Conservation (phyloP, 2,329 filamentous ascomycete genomes). For the Fusarium temperatum region DNA sequence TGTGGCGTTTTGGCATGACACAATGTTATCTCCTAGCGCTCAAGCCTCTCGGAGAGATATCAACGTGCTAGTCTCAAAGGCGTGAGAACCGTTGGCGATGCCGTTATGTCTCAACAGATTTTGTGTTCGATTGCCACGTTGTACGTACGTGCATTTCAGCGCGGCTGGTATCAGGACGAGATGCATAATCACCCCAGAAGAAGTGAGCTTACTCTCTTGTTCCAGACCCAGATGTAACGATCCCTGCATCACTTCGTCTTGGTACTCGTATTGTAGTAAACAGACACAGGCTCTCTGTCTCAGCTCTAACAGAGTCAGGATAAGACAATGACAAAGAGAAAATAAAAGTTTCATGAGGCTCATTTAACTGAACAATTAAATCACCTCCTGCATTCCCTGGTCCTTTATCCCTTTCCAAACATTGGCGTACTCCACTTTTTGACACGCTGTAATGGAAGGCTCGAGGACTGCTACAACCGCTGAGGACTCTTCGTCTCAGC, state of each 20-base stretch:
- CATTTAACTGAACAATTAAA: conserved; percentile 2
- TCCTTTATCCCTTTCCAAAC: conserved; percentile 13
- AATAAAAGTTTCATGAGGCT: not conserved
- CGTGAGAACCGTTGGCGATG: not conserved
- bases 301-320: not conserved
- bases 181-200: conserved; percentile 22
- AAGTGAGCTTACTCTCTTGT: not conserved
- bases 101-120: not conserved
- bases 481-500: conserved; percentile 11
- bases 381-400: not conserved
- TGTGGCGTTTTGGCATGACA: conserved; percentile 4
- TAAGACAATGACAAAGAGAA: not conserved
- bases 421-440: conserved; percentile 17
- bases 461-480: conserved; percentile 20
- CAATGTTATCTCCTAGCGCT: not conserved
- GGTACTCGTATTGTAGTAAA: not conserved
- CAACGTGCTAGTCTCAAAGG: not conserved
- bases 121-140: not conserved
- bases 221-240: not conserved
- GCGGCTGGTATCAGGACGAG: not conserved
- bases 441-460: conserved; percentile 25
- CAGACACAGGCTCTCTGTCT: not conserved
- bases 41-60: not conserved
- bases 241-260: not conserved
- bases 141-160: conserved; percentile 14